These are phyloP conservation scores for Sanghuangporus sanghuang DNA, from an alignment of 1,284 basidiomycete species.

Conservation along the genomic window DNA sequence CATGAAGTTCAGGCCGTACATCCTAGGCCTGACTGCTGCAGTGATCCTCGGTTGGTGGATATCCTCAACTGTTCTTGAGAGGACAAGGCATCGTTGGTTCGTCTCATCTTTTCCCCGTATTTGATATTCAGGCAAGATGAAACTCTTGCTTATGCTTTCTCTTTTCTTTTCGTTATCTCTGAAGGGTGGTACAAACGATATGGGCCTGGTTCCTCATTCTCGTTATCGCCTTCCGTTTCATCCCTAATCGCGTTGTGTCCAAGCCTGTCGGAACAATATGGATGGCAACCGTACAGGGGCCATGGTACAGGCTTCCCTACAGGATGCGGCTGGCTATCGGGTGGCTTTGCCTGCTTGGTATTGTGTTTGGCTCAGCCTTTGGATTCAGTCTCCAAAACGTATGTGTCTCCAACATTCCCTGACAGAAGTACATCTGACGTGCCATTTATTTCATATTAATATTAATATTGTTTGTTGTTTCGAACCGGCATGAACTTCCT, in stretches of 20 bases:
- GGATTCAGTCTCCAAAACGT: slow-evolving; percentile 64
- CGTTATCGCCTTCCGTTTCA: slow-evolving; percentile 74
- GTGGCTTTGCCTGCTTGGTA: slow-evolving; percentile 67
- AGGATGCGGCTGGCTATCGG: slow-evolving; percentile 54
- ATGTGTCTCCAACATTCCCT: slow-evolving; percentile 21
- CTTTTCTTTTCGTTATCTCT: not conserved
- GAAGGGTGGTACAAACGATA: slow-evolving; percentile 71
- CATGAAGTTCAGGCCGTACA: slow-evolving; percentile 32
- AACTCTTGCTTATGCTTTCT: not conserved
- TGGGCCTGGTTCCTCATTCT: slow-evolving; percentile 77
- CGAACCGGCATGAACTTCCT: not conserved
- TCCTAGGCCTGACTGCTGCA: slow-evolving; percentile 47
- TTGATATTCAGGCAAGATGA: slow-evolving; percentile 18
- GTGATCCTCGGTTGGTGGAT: slow-evolving; percentile 81
- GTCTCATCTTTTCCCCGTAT: slow-evolving; percentile 19
- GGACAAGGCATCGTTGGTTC: slow-evolving; percentile 70
- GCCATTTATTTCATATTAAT: not conserved
- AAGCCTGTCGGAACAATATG: slow-evolving; percentile 63
- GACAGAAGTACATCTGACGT: not conserved
- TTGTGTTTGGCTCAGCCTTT: slow-evolving; percentile 79
- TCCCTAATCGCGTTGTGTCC: slow-evolving; percentile 63
- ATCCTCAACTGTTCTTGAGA: slow-evolving; percentile 57
- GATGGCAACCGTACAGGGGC: slow-evolving; percentile 56
- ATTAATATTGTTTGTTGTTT: not conserved
- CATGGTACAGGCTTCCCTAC: slow-evolving; percentile 66